Percentiles rank a stretch among this genome's conserved stretches.
phyloP scores from a whole-genome alignment of 176 grass and related monocot genomes.

The Hsuehochloa calcarea region DNA sequence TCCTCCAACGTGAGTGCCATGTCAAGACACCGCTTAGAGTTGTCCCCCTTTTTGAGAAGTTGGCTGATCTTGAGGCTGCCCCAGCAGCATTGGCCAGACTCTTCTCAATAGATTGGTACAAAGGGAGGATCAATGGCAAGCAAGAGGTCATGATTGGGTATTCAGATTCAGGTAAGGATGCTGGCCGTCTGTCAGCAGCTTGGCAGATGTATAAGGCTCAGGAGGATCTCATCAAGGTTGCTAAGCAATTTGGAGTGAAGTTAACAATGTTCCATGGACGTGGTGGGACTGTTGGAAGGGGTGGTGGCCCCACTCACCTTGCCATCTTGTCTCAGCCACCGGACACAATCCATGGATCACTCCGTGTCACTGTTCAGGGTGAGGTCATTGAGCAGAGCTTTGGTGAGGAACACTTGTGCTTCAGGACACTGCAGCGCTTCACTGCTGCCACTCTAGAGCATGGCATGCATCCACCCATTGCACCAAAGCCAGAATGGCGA shows the following conservation, averaged over 20 bases:
- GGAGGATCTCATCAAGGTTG: conserved; percentile 77
- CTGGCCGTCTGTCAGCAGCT: conserved; percentile 72
- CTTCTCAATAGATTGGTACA: conserved; percentile 73
- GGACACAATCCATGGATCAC: conserved; percentile 70
- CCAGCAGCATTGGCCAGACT: conserved; percentile 62
- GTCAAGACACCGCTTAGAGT: conserved; percentile 74
- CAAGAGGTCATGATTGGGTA: conserved; percentile 91
- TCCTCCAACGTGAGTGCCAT: conserved; percentile 71
- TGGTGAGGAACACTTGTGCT: conserved; percentile 83
- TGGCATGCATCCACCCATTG: conserved; percentile 68
- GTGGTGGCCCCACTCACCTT: conserved; percentile 81
- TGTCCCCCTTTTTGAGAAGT: conserved; percentile 75
- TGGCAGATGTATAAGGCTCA: conserved; percentile 86
- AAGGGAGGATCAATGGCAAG: conserved; percentile 61
- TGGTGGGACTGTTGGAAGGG: conserved; percentile 83
- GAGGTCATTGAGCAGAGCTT: conserved; percentile 84
- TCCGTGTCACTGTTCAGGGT: conserved; percentile 75
- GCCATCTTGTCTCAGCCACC: conserved; percentile 84
- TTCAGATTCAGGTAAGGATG: conserved; percentile 83
- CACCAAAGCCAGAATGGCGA: conserved; percentile 74
- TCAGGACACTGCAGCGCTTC: conserved; percentile 78
- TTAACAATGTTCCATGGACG: conserved; percentile 84
- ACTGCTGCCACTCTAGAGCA: conserved; percentile 82
- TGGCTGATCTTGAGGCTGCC: conserved; percentile 69
- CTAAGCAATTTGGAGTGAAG: conserved; percentile 72